Evolutionary conservation across 2,329 filamentous ascomycete species (phyloP), one percentile per base, ranked within the genome.

Genomic region (Myriosclerotinia curreyana): DNA sequence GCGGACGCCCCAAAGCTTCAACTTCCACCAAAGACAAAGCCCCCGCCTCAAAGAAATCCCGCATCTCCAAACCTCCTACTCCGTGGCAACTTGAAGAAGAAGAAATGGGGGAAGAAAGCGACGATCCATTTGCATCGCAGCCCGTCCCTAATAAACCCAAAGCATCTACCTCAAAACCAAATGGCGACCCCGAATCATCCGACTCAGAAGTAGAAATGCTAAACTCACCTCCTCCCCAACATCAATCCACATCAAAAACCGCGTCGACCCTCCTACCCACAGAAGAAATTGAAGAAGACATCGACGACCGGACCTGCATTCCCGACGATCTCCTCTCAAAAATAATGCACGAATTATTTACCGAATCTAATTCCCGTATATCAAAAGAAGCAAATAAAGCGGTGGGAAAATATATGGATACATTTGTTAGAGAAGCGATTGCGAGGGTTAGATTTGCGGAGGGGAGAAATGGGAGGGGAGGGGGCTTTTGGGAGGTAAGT

Each of bases 341-440:
- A 44, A 78, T 97, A 4, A 79, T 97, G 42, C 88, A 96, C 74
- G 86, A 93, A 70, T 86, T 90, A 74, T 96, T 97, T 73, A 81
- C 80, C 53, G 78, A 88, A 70, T 82, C 83, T 66, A 83, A 83
- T 64, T 93, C 89, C 31, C 82, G 88, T 69, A 86, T 96, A 68
- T 87, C 87, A 9, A 87, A 85, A 71, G 90, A 92, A 72, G 92
- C 92, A 5, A 91, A 93, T 74, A 82, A 79, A 8, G 84, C 92
- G 1, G 83, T 93, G 65, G 89, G 86, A 17, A 92, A 89, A 77
- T 98, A 98, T 75, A 83, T 97, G 76, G 92, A 97, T 76, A 85
- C 94, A 0, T 98, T 97, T 77, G 89, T 96, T 61, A 83, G 90
- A 67, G 94, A 98, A 78, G 91, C 92, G 1, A 86, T 98, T 74